Base-by-base conservation (phyloP, 257 asterid genomes). In the Petunia axillaris region DNA sequence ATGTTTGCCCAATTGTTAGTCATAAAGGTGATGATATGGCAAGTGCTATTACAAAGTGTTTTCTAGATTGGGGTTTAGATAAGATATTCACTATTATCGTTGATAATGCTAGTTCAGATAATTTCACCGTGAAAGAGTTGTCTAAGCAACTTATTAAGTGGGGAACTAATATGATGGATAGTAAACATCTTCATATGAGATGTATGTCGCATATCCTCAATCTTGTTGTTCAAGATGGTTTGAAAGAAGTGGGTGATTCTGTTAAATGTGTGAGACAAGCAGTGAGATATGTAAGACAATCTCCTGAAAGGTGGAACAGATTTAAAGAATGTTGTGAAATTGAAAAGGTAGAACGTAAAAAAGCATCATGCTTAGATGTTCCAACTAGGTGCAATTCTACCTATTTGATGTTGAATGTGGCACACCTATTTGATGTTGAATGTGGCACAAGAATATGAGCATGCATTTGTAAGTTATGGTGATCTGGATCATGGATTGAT, bases 251-350 rank as follows among this genome's bases (percentile, higher is more conserved):
- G 35, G 10, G 8, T 8, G 11, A 14, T 46, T 44, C 8, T 15
- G 5, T 81, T 6, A 5, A n/a, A 2, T 4, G 5, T 39, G 67
- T 75, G 9, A 81, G 76, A 5, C 3, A 2, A 40, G 8, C 14
- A 2, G 41, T 81, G 1, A 76, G 36, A 44, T 76, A 81, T 64
- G 75, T 81, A 11, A 81, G 54, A 6, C 73, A 81, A 65, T 81
- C 81, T 2, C 63, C 48, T 0, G 25, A 35, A 0, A 76, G 78
- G 8, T 37, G 64, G 2, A 25, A 53, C 14, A 81, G 1, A 48
- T 81, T 75, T 14, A 25, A 25, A 25, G 25, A 25, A 25, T 25
- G 25, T 25, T 25, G 25, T 25, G 25, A 25, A 25, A 25, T 37
- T 6, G 2, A 65, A 39, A 65, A 65, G 13, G 25, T 64, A 5